Conservation (phyloP, 768 basidiomycete genomes). For the Kwoniella shandongensis region DNA sequence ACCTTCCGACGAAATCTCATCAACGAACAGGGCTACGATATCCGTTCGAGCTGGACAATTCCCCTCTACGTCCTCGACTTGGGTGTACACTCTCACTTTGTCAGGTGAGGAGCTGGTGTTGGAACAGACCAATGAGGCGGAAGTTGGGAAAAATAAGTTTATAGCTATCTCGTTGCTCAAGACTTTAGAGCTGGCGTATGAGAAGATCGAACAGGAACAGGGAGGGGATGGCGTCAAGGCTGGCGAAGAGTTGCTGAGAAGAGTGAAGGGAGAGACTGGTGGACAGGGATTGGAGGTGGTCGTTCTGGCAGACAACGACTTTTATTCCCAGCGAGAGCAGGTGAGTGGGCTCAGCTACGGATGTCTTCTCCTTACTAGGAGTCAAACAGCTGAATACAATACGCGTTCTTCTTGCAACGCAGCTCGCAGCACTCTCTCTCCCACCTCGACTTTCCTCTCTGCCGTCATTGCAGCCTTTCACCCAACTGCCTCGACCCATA, state of each 20-base stretch:
- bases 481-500: slow-evolving; percentile 66
- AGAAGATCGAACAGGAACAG: slow-evolving; percentile 12
- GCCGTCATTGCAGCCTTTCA: slow-evolving; percentile 71
- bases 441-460: slow-evolving; percentile 68
- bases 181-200: slow-evolving; percentile 64
- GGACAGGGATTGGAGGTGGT: slow-evolving; percentile 67
- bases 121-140: slow-evolving; percentile 14
- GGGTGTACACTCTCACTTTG: slow-evolving; percentile 65
- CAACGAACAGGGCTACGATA: slow-evolving; percentile 56
- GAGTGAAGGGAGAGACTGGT: slow-evolving; percentile 10
- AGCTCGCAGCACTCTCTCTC: slow-evolving; percentile 68
- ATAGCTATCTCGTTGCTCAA: slow-evolving; percentile 83
- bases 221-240: neutral
- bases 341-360: slow-evolving; percentile 56
- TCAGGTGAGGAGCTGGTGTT: slow-evolving; percentile 1
- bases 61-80: slow-evolving; percentile 62
- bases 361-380: too few species aligned
- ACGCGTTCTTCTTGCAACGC: too few species aligned
- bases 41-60: slow-evolving; percentile 90
- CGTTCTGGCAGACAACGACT: slow-evolving; percentile 93
- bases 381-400: too few species aligned
- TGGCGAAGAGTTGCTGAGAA: slow-evolving; percentile 18
- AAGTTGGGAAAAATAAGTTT: slow-evolving; percentile 69
- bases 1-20: neutral
- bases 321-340: slow-evolving; percentile 89